Evolutionary conservation across 2,329 filamentous ascomycete genomes (phyloP).

Genomic region (Ophiocordyceps camponoti-leonardi): DNA sequence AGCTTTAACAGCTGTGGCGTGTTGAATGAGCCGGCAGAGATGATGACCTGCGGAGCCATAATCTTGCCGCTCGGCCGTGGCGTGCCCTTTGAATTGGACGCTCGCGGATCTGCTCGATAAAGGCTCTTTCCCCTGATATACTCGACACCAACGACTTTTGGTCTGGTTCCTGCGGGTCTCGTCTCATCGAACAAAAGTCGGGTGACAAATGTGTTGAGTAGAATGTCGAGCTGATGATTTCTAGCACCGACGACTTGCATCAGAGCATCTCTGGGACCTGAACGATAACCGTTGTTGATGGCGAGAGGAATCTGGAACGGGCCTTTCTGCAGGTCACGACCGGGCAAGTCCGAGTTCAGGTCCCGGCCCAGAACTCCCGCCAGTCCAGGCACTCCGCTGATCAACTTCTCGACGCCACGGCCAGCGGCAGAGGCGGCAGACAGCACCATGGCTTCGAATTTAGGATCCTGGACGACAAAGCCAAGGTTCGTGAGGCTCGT

Average conservation of each 20-base stretch:
- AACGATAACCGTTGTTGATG: conserved; percentile 22
- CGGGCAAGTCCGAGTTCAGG: conserved; percentile 26
- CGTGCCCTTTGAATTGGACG: conserved; percentile 1
- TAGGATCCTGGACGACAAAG: conserved; percentile 31
- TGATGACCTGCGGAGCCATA: conserved; percentile 23
- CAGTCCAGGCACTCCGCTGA: conserved; percentile 9
- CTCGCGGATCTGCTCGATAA: conserved; percentile 25
- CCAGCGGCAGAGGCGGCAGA: conserved; percentile 10
- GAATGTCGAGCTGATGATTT: conserved; percentile 7
- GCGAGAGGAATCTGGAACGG: conserved; percentile 28
- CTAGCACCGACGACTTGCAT: conserved; percentile 10
- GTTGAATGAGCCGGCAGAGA: conserved; percentile 28
- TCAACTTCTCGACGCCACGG: conserved; percentile 9
- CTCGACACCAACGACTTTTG: conserved; percentile 23
- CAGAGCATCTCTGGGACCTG: conserved; percentile 31
- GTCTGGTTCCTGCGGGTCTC: conserved; percentile 8
- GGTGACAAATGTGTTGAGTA: conserved; percentile 14
- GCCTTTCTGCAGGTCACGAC: conserved; percentile 26
- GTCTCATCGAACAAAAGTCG: conserved; percentile 15
- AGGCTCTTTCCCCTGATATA: conserved; percentile 20
- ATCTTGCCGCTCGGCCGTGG: conserved; percentile 8
- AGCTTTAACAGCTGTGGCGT: conserved; percentile 28
- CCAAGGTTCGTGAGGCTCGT: conserved; percentile 31
- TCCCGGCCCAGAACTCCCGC: conserved; percentile 19
- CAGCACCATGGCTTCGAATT: conserved; percentile 22